These are phyloP conservation scores for Aspergillus viridinutans DNA, from an alignment of 2,329 filamentous ascomycete genomes.

Conservation along the genomic window DNA sequence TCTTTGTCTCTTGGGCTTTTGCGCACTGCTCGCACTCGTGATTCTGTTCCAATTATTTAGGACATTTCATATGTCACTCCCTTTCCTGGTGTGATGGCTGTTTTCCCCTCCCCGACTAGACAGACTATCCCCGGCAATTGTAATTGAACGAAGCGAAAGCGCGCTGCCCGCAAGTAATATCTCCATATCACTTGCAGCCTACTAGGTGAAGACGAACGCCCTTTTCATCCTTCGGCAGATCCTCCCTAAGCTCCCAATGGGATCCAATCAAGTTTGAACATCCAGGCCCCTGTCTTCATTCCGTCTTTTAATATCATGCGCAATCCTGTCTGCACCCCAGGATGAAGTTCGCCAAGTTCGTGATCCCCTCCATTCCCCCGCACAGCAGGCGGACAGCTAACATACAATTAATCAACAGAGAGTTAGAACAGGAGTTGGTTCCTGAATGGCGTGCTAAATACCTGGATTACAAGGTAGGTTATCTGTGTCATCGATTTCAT, in stretches of 20 bases:
- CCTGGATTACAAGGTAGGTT: constrained; percentile 77
- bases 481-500: constrained; percentile 7
- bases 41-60: neutral
- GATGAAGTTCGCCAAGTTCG: constrained; percentile 62
- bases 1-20: neutral
- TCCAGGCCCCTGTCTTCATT: neutral
- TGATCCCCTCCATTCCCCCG: constrained; percentile 9
- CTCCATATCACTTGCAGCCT: neutral
- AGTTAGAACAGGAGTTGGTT: constrained; percentile 81
- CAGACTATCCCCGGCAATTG: neutral
- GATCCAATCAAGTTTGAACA: neutral
- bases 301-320: constrained; percentile 12
- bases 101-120: neutral
- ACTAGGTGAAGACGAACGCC: neutral
- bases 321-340: constrained; percentile 14
- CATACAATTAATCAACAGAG: constrained; percentile 41
- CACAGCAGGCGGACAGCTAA: constrained; percentile 12
- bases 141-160: neutral
- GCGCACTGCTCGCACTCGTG: neutral
- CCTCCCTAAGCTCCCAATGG: neutral
- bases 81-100: neutral
- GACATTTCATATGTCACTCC: neutral
- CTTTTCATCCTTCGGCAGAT: neutral
- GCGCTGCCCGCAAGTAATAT: neutral
- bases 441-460: constrained; percentile 96